These are phyloP conservation scores for Buddleja alternifolia DNA, from an alignment of 257 asterid species.

Conservation along the genomic window DNA sequence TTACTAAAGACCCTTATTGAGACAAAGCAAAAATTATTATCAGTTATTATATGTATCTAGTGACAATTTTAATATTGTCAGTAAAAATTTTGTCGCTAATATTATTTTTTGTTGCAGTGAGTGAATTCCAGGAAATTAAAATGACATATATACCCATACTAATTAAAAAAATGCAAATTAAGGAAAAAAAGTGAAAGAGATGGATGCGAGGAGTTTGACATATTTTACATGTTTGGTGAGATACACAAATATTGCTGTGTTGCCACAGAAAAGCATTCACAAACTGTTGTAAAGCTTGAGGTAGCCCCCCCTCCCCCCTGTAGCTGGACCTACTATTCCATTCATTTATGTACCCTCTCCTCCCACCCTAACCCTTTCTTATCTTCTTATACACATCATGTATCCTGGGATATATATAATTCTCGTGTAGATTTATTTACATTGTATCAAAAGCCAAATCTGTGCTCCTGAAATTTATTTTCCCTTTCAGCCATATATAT, in stretches of 20 bases:
- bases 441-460: slow-evolving; percentile 1
- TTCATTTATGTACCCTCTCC: slow-evolving; percentile 39
- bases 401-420: not conserved
- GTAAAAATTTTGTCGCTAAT: no score
- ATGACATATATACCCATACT: slow-evolving; percentile 12
- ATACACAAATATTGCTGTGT: not conserved
- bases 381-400: slow-evolving; percentile 20
- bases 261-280: slow-evolving; percentile 15
- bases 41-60: no score
- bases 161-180: not conserved
- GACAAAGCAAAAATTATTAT: no score
- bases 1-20: no score
- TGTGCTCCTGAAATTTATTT: slow-evolving; percentile 1
- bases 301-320: not conserved
- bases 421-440: not conserved
- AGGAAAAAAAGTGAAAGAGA: slow-evolving; percentile 8
- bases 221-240: slow-evolving; percentile 9
- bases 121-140: slow-evolving; percentile 40
- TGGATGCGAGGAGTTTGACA: not conserved
- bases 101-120: no score
- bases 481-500: no score
- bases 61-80: no score
- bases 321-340: slow-evolving; percentile 44
- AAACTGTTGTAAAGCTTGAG: not conserved
- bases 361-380: not conserved